Percentiles rank a stretch among this genome's conserved stretches.
phyloP scores from a whole-genome alignment of 192 early-diverging fungal species.

The Nowakowskiella sp. region DNA sequence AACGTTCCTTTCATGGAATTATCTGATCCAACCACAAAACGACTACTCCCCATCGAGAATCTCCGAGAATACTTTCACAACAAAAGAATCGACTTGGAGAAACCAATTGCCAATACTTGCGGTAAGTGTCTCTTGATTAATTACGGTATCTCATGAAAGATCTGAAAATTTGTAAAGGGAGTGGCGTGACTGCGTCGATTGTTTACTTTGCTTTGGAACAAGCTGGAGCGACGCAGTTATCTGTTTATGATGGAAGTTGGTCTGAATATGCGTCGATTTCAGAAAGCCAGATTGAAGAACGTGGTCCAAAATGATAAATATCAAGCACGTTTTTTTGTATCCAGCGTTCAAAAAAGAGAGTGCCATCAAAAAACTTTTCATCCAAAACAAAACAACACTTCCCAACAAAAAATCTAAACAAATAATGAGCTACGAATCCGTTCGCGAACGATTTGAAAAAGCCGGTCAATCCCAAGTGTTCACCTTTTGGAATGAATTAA shows the following conservation, averaged over 20 bases:
- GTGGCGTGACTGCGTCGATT: constrained; percentile 79
- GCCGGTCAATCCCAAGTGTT: constrained; percentile 87
- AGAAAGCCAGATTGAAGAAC: constrained; percentile 56
- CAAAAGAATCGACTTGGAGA: constrained; percentile 57
- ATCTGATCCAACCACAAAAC: constrained; percentile 40
- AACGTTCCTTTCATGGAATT: constrained; percentile 64
- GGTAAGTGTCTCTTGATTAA: constrained; percentile 30
- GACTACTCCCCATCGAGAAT: constrained; percentile 42
- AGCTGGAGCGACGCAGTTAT: constrained; percentile 53
- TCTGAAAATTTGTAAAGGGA: constrained; percentile 23
- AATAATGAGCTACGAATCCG: constrained; percentile 15
- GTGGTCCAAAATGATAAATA: too few species aligned
- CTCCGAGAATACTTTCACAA: constrained; percentile 42
- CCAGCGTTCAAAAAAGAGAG: too few species aligned
- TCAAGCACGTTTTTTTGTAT: too few species aligned
- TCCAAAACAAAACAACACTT: too few species aligned
- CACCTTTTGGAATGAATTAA: constrained; percentile 66
- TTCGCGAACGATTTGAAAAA: constrained; percentile 54
- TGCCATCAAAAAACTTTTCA: too few species aligned
- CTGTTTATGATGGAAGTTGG: constrained; percentile 89
- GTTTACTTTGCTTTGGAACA: constrained; percentile 70
- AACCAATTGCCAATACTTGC: constrained; percentile 72
- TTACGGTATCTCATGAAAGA: neutral
- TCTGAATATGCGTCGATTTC: constrained; percentile 73
- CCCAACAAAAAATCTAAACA: neutral